These are phyloP conservation scores for Acaromyces ingoldii DNA, from an alignment of 1,284 basidiomycete species.

Conservation along the genomic window DNA sequence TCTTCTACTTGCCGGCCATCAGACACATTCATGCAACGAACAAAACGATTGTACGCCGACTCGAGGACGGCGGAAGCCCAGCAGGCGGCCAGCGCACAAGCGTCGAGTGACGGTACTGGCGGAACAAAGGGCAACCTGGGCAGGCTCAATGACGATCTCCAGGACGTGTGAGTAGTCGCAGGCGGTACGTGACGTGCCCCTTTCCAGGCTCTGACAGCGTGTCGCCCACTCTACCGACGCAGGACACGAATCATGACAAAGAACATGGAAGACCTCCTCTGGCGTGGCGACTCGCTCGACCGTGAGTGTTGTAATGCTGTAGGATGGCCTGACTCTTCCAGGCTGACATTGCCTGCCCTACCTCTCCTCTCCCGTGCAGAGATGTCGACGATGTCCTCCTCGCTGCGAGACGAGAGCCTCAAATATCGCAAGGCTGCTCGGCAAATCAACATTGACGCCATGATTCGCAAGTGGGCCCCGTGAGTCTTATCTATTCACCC, in stretches of 20 bases:
- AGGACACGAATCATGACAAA: constrained; percentile 97
- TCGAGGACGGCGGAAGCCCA: constrained; percentile 67
- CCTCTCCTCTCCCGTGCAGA: constrained; percentile 14
- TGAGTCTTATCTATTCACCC: background rate
- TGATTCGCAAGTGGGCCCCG: constrained; percentile 93
- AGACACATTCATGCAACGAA: constrained; percentile 99
- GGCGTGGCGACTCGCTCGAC: constrained; percentile 94
- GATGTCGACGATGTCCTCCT: constrained; percentile 96
- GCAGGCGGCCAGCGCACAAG: constrained; percentile 10
- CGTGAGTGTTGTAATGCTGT: constrained; percentile 56
- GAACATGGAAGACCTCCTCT: constrained; percentile 98
- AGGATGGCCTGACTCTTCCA: too few species aligned
- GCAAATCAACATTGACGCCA: constrained; percentile 88
- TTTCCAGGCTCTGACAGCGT: background rate
- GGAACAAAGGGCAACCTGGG: constrained; percentile 63
- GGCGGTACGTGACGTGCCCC: background rate
- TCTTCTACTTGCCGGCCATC: constrained; percentile 1
- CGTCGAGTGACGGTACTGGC: constrained; percentile 8
- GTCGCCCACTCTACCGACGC: background rate
- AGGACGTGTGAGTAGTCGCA: constrained; percentile 64
- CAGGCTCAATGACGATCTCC: constrained; percentile 87
- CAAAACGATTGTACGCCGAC: constrained; percentile 88
- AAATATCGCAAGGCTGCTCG: constrained; percentile 93
- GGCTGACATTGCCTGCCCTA: too few species aligned
- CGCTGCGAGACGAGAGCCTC: constrained; percentile 91